These are phyloP conservation scores for Emmonsiellopsis sp. DNA, from an alignment of 2,329 filamentous ascomycete genomes.

Conservation along the genomic window DNA sequence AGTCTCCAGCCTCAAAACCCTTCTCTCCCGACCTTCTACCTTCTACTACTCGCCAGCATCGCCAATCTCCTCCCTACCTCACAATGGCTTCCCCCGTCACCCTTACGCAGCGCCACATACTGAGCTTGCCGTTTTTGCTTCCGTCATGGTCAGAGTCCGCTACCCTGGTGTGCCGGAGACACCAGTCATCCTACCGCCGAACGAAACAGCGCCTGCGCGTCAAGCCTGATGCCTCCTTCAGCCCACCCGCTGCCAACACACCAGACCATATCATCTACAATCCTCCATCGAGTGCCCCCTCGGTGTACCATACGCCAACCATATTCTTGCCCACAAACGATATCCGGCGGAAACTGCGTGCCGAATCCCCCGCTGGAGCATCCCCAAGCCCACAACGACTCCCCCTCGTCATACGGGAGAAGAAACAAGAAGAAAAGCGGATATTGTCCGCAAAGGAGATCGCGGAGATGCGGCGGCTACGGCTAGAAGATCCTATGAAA, in stretches of 20 bases:
- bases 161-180: constrained; percentile 26
- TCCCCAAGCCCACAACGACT: constrained; percentile 20
- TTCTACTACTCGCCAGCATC: background rate
- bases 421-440: constrained; percentile 50
- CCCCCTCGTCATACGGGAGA: constrained; percentile 40
- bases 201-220: constrained; percentile 43
- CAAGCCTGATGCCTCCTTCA: constrained; percentile 45
- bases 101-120: constrained; percentile 22
- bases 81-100: background rate
- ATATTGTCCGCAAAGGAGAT: constrained; percentile 50
- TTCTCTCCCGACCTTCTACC: background rate
- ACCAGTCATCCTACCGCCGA: constrained; percentile 43
- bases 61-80: background rate
- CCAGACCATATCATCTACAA: constrained; percentile 56
- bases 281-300: constrained; percentile 55
- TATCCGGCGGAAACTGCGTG: constrained; percentile 41
- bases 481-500: constrained; percentile 45
- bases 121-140: constrained; percentile 31
- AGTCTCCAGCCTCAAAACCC: background rate
- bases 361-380: constrained; percentile 19
- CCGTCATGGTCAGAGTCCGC: constrained; percentile 28
- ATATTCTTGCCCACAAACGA: constrained; percentile 56
- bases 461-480: constrained; percentile 49
- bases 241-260: constrained; percentile 25
- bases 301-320: constrained; percentile 54